Percentiles rank a stretch among this genome's conserved stretches.
Evolutionary conservation across 495 filamentous ascomycete genomes (phyloP).

Genomic region (Penicillium cosmopolitanum): DNA sequence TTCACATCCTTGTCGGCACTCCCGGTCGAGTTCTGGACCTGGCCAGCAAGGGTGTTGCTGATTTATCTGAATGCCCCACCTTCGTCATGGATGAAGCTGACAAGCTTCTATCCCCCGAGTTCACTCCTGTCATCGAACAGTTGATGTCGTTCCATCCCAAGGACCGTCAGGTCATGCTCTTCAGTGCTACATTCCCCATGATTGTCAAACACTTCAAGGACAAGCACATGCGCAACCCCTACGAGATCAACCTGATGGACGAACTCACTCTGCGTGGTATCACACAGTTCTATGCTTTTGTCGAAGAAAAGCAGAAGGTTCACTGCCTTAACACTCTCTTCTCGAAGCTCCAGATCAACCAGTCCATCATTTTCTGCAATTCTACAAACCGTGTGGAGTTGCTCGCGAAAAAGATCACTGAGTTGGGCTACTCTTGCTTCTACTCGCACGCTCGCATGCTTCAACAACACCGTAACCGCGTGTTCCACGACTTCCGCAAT

Average conservation of each 20-base stretch:
- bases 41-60: slow-evolving; percentile 91
- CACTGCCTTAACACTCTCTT: slow-evolving; percentile 99
- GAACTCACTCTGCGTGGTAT: slow-evolving; percentile 97
- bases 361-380: slow-evolving; percentile 99
- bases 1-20: slow-evolving; percentile 97
- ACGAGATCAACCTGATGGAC: slow-evolving; percentile 99
- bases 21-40: slow-evolving; percentile 94
- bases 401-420: slow-evolving; percentile 98
- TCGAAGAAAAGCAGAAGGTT: slow-evolving; percentile 99
- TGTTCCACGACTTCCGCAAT: slow-evolving; percentile 99
- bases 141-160: slow-evolving; percentile 91
- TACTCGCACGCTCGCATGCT: slow-evolving; percentile 99
- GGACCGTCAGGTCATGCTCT: slow-evolving; percentile 98
- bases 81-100: slow-evolving; percentile 99
- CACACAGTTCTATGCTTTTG: slow-evolving; percentile 98
- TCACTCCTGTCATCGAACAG: slow-evolving; percentile 96
- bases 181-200: slow-evolving; percentile 95
- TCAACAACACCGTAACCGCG: slow-evolving; percentile 94
- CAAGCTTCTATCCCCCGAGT: slow-evolving; percentile 94
- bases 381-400: slow-evolving; percentile 98
- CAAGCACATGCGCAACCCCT: slow-evolving; percentile 93
- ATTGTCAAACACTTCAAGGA: slow-evolving; percentile 98
- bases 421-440: slow-evolving; percentile 98
- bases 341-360: slow-evolving; percentile 98
- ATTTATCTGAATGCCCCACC: slow-evolving; percentile 93